Conservation (phyloP, 129 eudicot genomes). For the Flaveria robusta region DNA sequence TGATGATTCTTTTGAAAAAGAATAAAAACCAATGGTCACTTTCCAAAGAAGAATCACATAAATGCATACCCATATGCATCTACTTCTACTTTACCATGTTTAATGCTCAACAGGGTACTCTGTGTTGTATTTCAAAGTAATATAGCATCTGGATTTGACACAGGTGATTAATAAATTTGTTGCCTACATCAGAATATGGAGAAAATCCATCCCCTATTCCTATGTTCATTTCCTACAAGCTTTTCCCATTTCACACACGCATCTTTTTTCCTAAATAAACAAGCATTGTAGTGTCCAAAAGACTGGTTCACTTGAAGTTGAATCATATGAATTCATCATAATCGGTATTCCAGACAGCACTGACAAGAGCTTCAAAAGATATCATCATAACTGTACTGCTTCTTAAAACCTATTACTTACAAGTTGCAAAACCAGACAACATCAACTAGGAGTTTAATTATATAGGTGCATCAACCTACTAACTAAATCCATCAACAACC, state of each 20-base stretch:
- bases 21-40: conserved; percentile 9
- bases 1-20: conserved; percentile 4
- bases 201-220: not conserved
- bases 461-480: conserved; percentile 6
- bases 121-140: not conserved
- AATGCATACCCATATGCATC: not conserved
- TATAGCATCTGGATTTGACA: not conserved
- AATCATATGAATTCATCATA: not conserved
- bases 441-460: conserved; percentile 10
- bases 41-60: conserved; percentile 7
- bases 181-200: not conserved
- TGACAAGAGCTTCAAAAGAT: not conserved
- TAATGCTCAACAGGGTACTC: not conserved
- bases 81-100: not conserved
- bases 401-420: not conserved
- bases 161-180: not conserved
- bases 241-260: not conserved
- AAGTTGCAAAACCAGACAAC: not conserved
- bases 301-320: not conserved
- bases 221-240: conserved; percentile 3
- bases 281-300: not conserved
- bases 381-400: not conserved
- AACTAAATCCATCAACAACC: conserved; percentile 13
- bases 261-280: not conserved
- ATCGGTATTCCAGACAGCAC: not conserved